Base-by-base conservation (phyloP, 768 basidiomycete genomes). In the Phallus indusiatus region DNA sequence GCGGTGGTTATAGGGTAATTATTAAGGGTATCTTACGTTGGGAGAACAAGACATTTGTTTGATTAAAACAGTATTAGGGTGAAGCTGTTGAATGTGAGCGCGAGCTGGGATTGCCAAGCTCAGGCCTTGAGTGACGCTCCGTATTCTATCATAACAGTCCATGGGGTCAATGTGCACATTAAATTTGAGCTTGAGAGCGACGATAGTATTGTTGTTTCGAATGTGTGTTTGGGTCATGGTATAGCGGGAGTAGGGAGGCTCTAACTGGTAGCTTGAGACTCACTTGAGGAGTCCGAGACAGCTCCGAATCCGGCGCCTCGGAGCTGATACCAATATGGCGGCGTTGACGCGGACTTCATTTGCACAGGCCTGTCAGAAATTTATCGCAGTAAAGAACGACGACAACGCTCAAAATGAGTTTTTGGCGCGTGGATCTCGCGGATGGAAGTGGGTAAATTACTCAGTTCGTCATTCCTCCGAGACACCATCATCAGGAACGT, bases 371-470 rank as follows among this genome's bases (percentile, higher is more conserved):
- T 86, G 81, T 72, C 78, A 78, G 63, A 73, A 72, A 7, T 76
- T 84, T 62, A 71, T 81, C 55, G 67, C 66, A 18, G 71, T 69
- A 61, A 69, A 69, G 61, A 61, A 35, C 5, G 16, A 35, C 52
- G 46, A 42, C 2, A 28, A 33, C 14, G 17, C 53, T 51, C 12
- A 20, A 42, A 34, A 59, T 11, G 59, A 56, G 35, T 21, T 37
- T 33, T 21, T 47, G 6, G 28, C 37, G n/a, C 47, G 62, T 37
- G 20, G 60, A 17, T 20, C 51, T 21, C 62, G 66, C 42, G 77
- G 74, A 33, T 88, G 86, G 86, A 64, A 66, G 17, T 88, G 83
- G 86, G 75, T 71, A 66, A 84, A 86, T 61, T 81, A 81, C 65
- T 63, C 73, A 42, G 78, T 83, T 70, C 73, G 81, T 75, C 28